Conservation (phyloP, 805 yeast species). For the Torulaspora delbrueckii region DNA sequence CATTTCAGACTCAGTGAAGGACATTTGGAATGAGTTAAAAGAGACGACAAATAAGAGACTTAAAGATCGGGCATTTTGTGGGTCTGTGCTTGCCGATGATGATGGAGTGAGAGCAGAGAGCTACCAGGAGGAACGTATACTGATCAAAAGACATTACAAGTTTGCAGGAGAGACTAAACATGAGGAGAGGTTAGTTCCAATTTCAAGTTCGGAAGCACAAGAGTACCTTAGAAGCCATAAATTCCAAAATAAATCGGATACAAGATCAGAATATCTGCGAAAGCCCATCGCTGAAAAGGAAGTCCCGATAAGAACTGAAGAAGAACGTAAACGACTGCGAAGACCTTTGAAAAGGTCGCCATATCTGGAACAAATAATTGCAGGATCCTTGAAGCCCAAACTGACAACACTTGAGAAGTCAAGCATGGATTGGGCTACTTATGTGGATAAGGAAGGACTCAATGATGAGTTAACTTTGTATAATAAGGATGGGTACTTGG, state of each 20-base stretch:
- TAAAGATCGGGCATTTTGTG: constrained; percentile 19
- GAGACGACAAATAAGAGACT: constrained; percentile 29
- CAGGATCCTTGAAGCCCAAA: constrained; percentile 65
- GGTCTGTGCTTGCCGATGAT: constrained; percentile 23
- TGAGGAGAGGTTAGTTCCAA: constrained; percentile 74
- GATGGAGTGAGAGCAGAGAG: constrained; percentile 5
- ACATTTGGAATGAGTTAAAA: constrained; percentile 54
- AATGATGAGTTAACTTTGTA: constrained; percentile 73
- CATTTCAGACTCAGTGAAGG: constrained; percentile 42
- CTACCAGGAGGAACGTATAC: constrained; percentile 46
- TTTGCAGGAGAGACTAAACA: constrained; percentile 83
- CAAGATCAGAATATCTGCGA: constrained; percentile 7
- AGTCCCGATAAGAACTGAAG: neutral
- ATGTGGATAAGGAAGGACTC: constrained; percentile 82
- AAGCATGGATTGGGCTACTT: constrained; percentile 89
- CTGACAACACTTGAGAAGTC: constrained; percentile 90
- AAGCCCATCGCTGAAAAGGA: neutral
- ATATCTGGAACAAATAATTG: constrained; percentile 67
- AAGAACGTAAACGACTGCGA: constrained; percentile 29
- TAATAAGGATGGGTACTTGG: constrained; percentile 87
- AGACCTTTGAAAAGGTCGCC: constrained; percentile 69
- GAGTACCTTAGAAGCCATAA: constrained; percentile 63
- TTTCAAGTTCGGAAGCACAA: constrained; percentile 78
- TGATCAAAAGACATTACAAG: constrained; percentile 71
- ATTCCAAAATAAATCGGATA: constrained; percentile 26